Evolutionary conservation across 2,329 filamentous ascomycete genomes (phyloP), one percentile per base, ranked within the genome.

Genomic region (Epichloe hybrida): DNA sequence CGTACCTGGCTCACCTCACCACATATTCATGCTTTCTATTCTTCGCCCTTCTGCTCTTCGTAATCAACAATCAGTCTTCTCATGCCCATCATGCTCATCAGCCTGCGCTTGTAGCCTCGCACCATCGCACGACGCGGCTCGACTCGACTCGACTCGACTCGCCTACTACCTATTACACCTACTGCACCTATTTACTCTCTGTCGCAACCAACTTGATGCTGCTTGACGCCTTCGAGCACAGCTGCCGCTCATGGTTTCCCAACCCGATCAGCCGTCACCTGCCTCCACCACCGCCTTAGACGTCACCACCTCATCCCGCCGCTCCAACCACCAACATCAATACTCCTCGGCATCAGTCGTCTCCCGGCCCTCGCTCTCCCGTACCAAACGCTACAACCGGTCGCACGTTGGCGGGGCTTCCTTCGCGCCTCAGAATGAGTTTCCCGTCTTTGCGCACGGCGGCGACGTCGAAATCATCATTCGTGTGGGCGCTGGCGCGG

Each of bases 391-490:
- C 58, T 86, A 89, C 61, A 84, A 85, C 64, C 84, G 88, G 55
- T 93, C 88, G 46, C 86, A 93, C 63, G 80, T 84, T 60, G 88
- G 88, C 52, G 83, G 83, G 54, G 72, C 75, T 35, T 77, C 80
- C 17, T 82, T 84, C 61, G 70, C 80, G 23, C 79, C 86, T 40
- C 85, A 86, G 63, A 96, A 96, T 64, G 90, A 96, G 65, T 97
- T 96, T 59, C 91, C 91, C 21, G 72, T 94, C 62, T 97, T 96
- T 68, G 83, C 82, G 47, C 84, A 90, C 60, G 91, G 86, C 38
- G 91, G 91, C 62, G 90, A 97, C 67, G 88, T 96, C 61, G 91
- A 97, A 69, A 89, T 97, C 55, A 63, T 91, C 50, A 79, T 96
- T 60, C 78, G 76, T 62, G 76, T 80, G 13, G 72, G 84, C 49